Evolutionary conservation across 805 yeast species (phyloP), one percentile per base, ranked within the genome.

Genomic region (Tetrapisispora taiwanensis): DNA sequence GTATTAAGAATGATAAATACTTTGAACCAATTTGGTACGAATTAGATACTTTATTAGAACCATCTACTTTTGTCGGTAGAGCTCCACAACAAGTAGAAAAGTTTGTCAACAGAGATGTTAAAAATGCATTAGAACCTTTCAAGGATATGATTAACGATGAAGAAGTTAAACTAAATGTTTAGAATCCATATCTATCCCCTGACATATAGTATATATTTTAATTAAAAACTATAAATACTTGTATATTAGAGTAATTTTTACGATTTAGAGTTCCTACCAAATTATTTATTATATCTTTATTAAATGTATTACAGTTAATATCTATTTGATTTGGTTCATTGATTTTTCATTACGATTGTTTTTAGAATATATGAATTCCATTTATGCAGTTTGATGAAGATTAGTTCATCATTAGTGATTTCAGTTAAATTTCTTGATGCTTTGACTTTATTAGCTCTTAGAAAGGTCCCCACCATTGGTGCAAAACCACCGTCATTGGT

Each of bases 1-100:
- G 97, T 66, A 73, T 89, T 56, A 78, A 74, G 67, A 74, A 73
- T 39, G 85, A 86, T 48, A 73, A 73, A 47, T 89, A 86, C 72
- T 89, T 89, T 71, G 70, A 77, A 63, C 98, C 98, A 47, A 82
- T 92, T 54, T 85, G 94, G 85, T 68, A 60, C 46, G 87, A 92
- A 41, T 75, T 92, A 60, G 96, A 84, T 47, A 50, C 68, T 19
- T 75, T 92, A 57, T 76, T 92, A 58, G 89, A 90, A 56, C 97
- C 98, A 50, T 70, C 82, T 18, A 92, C 98, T 28, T 92, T 92
- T 64, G 94, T 89, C 39, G 98, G 98, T 56, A 85, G 98, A 68
- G 98, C 98, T 45, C 97, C 97, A 36, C 84, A 89, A 69, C 98
- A 92, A 72, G 87, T 95, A 46, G 95, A 84, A 65, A 90, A 89